Base-by-base conservation (phyloP, 176 grass and related monocot species). In the Cenchrus americanus region DNA sequence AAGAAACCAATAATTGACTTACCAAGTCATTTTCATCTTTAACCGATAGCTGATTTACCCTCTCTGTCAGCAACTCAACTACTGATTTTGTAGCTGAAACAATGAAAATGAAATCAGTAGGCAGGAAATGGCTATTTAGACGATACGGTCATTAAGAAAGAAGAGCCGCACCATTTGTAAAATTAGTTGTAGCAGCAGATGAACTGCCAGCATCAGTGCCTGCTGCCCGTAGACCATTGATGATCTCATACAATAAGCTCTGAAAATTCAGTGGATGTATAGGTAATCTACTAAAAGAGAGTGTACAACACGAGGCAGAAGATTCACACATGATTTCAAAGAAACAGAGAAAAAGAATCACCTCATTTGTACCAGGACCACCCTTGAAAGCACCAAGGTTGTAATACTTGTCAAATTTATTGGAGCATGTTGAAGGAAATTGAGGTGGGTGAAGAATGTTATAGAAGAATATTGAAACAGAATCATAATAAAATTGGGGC, bases 391-490 rank as follows among this genome's bases (percentile, higher is more conserved):
- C 83, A 42, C 92, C 89, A 62, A 90, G 80, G 84, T 94, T 89
- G 68, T 86, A 89, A 86, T 91, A 94, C 71, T 88, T 96, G 69
- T 96, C 91, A 81, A 92, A 69, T 81, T 99, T 99, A 87, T 82
- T 92, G 73, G 97, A 92, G 82, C 79, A 88, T 54, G 77, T 64
- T 37, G 81, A 86, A 71, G 93, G 87, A 79, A 96, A 94, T 77
- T 94, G 93, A 75, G 97, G 93, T 66, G 97, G 97, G 22, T 82
- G 87, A 22, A 99, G 83, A 80, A 99, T 84, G 62, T 96, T 99
- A 73, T 96, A 99, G 85, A 99, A 99, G 86, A 99, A 99, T 82
- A 99, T 94, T 30, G 93, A 96, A 94, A 99, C 97, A 76, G 97
- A 96, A 83, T 99, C 93, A 21, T 99, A 99, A 67, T 96, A 99